Evolutionary conservation across 169 alveolate genomes (phyloP), one percentile per base, ranked within the genome.

Genomic region (Babesia bovis): DNA sequence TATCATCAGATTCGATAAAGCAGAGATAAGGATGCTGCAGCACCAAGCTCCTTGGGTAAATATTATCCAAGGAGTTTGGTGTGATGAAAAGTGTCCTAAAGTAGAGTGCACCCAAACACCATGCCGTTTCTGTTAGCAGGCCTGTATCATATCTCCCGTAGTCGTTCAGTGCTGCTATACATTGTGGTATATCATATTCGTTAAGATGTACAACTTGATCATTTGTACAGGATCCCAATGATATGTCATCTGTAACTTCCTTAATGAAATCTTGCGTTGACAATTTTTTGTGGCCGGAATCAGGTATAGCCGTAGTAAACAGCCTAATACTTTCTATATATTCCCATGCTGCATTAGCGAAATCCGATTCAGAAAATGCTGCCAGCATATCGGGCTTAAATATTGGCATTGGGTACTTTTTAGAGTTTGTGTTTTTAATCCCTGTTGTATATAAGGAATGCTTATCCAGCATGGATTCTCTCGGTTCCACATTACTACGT

Each of bases 31-130:
- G 42, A 25, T 23, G 32, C 2, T 63, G 61, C 1, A 63, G 45
- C 73, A 63, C 49, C 2, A 63, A 52, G 15, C 73, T 63, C 26
- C 2, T 63, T 19, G 73, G 73, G 0, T 44, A 15, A 26, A 33
- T 36, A 21, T 30, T 47, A 9, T 4, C 26, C 10, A 63, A n/a
- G 13, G 45, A 7, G 45, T 13, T 9, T 15, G 49, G 30, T 13
- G 26, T 0, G 1, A 63, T 60, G 25, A 63, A 63, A 7, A 63
- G 60, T 47, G 47, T 12, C 49, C 73, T 26, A 23, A 63, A 63
- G 47, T 63, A 63, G 26, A 63, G 21, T 7, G n/a, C 60, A n/a
- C 51, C 73, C 0, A 63, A 2, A 23, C 1, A 9, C 15, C 7
- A 23, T n/a, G 32, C 23, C 47, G 73, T 71, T 30, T 33, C 21